Percentiles rank a stretch among this genome's conserved stretches.
Evolutionary conservation across 129 eudicot genomes (phyloP).

Genomic region (Cynara cardunculus): DNA sequence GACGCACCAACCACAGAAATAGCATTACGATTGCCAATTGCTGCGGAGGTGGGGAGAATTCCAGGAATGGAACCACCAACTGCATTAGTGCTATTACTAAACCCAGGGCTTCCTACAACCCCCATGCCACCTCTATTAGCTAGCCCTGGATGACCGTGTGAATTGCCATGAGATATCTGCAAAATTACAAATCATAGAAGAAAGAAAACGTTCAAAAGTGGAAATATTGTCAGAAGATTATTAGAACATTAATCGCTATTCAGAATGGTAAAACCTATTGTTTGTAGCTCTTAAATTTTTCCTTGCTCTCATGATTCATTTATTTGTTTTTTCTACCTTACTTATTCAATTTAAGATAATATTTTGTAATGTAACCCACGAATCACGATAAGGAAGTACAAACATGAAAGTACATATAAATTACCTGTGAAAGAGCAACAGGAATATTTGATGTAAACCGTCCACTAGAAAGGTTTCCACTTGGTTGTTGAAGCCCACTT

Average conservation of each 20-base stretch:
- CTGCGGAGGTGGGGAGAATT: constrained; percentile 75
- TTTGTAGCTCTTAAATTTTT: neutral
- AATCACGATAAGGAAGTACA: neutral
- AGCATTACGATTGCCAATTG: constrained; percentile 67
- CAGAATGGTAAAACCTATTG: neutral
- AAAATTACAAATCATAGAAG: neutral
- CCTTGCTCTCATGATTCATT: neutral
- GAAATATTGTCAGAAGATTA: neutral
- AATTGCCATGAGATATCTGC: constrained; percentile 72
- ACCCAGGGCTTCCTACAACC: constrained; percentile 86
- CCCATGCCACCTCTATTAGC: constrained; percentile 82
- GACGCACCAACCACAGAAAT: constrained; percentile 77
- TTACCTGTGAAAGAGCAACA: constrained; percentile 81
- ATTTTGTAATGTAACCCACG: neutral
- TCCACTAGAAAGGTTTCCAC: constrained; percentile 77
- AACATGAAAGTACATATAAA: neutral
- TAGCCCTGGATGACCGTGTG: constrained; percentile 87
- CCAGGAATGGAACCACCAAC: constrained; percentile 94
- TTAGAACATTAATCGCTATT: neutral
- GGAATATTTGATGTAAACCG: constrained; percentile 84
- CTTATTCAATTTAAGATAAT: neutral
- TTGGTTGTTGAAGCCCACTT: constrained; percentile 82
- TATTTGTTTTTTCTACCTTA: neutral
- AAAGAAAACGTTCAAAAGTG: neutral
- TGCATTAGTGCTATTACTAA: constrained; percentile 52